Evolutionary conservation across 2,329 filamentous ascomycete species (phyloP), one percentile per base, ranked within the genome.

Genomic region (Colletotrichum sp.): DNA sequence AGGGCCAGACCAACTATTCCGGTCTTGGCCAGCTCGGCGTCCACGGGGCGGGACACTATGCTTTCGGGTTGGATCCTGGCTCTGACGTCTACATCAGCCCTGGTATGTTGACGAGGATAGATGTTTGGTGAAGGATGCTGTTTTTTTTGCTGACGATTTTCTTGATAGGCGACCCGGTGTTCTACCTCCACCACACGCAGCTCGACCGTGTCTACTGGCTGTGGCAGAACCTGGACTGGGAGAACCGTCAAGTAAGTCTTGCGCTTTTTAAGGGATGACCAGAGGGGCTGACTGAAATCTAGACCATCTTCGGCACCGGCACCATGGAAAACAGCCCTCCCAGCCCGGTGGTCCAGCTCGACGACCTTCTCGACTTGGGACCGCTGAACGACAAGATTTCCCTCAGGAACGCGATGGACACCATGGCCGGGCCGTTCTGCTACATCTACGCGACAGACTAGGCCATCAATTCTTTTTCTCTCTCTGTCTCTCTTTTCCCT

Each of bases 191-290:
- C 75, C 87, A 89, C 72, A 85, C 81, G 0, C 83, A 86, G 77
- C 85, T 89, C 68, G 87, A 89, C 75, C 83, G 87, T 16, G 81
- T 86, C 71, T 87, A 87, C 80, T 87, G 85, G 79, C 85, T 88
- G 77, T 89, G 87, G 87, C 87, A 88, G 81, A 63, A 86, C 72
- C 83, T 87, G 30, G 83, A 88, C 77, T 84, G 81, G 81, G 80
- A 81, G 65, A 81, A 83, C 60, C 76, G 85, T 78, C 82, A 82
- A 83, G 84, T 55, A 9, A 66, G 52, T 39, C 7, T 9, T n/a
- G 4, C 9, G 14, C 21, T 9, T 18, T 16, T 18, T n/a, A 13
- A 7, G 14, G 10, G n/a, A 0, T 63, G 12, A 14, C 4, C 3
- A 59, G 30, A 59, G 30, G 59, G 18, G 26, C 28, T 30, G 28